Conservation (phyloP, 257 asterid genomes). For the Salvia rosmarinus region DNA sequence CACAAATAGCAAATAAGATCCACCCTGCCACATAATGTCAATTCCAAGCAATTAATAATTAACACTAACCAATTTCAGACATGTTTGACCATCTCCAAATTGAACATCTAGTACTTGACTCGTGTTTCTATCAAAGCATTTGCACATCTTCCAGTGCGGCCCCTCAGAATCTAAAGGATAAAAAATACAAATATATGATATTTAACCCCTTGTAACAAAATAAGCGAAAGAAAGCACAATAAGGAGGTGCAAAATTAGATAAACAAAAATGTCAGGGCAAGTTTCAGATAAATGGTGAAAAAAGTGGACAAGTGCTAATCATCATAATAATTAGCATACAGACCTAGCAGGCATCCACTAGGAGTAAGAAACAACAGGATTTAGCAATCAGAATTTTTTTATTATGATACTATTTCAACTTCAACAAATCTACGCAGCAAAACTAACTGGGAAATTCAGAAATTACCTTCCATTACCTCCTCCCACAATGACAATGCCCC, state of each 20-base stretch:
- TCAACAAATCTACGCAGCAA: background rate
- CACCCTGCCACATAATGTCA: constrained; percentile 17
- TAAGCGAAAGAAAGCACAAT: background rate
- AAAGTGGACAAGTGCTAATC: constrained; percentile 5
- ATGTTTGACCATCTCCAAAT: constrained; percentile 64
- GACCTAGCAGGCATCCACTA: constrained; percentile 17
- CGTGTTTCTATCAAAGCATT: constrained; percentile 56
- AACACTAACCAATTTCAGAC: constrained; percentile 80
- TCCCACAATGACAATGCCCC: constrained; percentile 85
- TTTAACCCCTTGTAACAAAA: constrained; percentile 21
- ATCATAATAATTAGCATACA: constrained; percentile 23
- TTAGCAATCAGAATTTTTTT: constrained; percentile 12
- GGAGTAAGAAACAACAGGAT: constrained; percentile 16
- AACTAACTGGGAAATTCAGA: constrained; percentile 7
- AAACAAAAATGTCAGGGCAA: background rate
- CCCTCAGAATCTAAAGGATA: constrained; percentile 55
- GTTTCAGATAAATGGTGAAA: background rate
- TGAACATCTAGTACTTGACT: constrained; percentile 69
- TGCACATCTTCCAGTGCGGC: constrained; percentile 71
- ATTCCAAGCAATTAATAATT: constrained; percentile 26
- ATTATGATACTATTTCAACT: background rate
- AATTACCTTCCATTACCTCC: constrained; percentile 68
- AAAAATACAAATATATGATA: constrained; percentile 23
- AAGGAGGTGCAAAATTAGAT: constrained; percentile 2
- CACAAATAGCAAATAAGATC: constrained; percentile 12